Evolutionary conservation across 2,329 filamentous ascomycete genomes (phyloP), one percentile per base, ranked within the genome.

Genomic region (Claviceps africana): DNA sequence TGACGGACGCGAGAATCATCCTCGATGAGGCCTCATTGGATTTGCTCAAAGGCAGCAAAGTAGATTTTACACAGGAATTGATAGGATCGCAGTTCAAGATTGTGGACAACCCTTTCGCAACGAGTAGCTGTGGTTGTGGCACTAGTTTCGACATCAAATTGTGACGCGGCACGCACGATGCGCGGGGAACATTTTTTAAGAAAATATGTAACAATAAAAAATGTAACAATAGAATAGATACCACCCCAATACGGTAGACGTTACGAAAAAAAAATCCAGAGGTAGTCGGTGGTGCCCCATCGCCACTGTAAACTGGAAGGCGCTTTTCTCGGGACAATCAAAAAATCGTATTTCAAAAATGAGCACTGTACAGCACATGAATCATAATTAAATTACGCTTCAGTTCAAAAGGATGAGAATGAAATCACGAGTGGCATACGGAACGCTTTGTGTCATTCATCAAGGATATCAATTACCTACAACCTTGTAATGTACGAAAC

Each of bases 51-150:
- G 93, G 91, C 10, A 96, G 90, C 71, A 96, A 90, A 65, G 83
- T 98, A 39, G 93, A 98, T 65, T 98, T 90, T 63, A 96, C 90
- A 0, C 93, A 86, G 78, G 93, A 97, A 72, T 73, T 98, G 69
- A 96, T 96, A 63, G 75, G 75, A 11, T 78, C 75, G 1, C 90
- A 97, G 70, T 98, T 98, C 69, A 95, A 95, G 75, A 89, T 98
- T 62, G 83, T 88, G 55, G 90, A 95, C 61, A 98, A 97, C 63
- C 93, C 93, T 0, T 74, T 82, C 42, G 93, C 93, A 4, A 88
- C 86, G 53, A 97, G 90, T 69, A 95, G 87, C 66, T 98, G 93
- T 72, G 93, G 93, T 1, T 98, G 93, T 68, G 93, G 93, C 8
- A 96, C 91, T 17, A 97, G 91, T 65, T 98, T 98, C 69, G 93